phyloP scores from a whole-genome alignment of 202 grass and related monocot genomes.

The Panicum hallii region DNA sequence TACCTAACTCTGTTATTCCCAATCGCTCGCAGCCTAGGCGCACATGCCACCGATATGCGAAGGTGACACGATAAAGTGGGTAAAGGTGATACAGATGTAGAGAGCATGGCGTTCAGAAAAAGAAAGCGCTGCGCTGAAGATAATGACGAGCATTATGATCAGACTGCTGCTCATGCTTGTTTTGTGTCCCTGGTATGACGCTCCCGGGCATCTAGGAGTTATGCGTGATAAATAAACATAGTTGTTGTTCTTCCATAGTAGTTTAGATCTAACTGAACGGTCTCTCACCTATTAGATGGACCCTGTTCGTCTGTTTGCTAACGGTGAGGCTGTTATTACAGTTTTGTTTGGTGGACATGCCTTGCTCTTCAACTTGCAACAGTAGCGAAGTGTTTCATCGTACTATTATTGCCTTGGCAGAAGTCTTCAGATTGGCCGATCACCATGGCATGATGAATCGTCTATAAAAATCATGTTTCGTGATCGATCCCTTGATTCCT shows the following conservation, averaged over 20 bases:
- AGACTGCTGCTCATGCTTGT: slow-evolving; percentile 35
- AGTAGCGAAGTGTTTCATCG: neutral
- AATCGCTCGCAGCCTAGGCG: neutral
- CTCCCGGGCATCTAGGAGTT: slow-evolving; percentile 33
- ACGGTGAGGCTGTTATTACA: slow-evolving; percentile 14
- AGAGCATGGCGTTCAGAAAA: slow-evolving; percentile 31
- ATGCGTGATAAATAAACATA: neutral
- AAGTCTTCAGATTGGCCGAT: slow-evolving; percentile 12
- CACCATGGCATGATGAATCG: slow-evolving; percentile 11
- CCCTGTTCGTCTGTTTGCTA: slow-evolving; percentile 15
- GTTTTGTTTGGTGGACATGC: slow-evolving; percentile 24
- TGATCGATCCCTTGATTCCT: neutral
- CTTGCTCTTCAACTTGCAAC: neutral
- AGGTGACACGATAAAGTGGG: slow-evolving; percentile 19
- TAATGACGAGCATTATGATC: slow-evolving; percentile 39
- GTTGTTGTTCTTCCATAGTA: neutral
- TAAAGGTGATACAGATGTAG: slow-evolving; percentile 27
- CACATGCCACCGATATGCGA: neutral
- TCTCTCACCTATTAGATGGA: neutral
- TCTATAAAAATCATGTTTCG: neutral
- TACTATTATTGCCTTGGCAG: slow-evolving; percentile 22
- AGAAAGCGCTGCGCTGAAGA: slow-evolving; percentile 31
- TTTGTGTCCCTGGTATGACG: slow-evolving; percentile 15
- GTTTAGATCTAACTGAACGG: slow-evolving; percentile 28
- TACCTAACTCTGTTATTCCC: neutral